These are phyloP conservation scores for Bonnemaisonia californica DNA, from an alignment of 31 red algal species.

Conservation along the genomic window DNA sequence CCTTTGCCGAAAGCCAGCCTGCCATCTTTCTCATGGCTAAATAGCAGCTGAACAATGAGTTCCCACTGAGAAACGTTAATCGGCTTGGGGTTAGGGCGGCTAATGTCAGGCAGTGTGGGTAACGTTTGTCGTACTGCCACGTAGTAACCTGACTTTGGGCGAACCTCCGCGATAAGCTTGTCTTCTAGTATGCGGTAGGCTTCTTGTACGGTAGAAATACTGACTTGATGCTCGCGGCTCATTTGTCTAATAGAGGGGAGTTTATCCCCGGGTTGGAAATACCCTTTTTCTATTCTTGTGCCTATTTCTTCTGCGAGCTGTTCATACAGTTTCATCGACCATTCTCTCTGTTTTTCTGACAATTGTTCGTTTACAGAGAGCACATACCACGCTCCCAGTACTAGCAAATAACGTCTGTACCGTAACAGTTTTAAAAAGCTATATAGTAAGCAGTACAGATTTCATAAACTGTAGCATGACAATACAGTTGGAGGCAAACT, in stretches of 20 bases:
- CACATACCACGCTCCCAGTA: too few relatives aligned
- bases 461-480: too few relatives aligned
- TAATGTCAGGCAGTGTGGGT: background rate
- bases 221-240: background rate
- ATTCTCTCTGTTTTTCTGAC: too few relatives aligned
- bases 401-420: too few relatives aligned
- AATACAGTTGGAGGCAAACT: too few relatives aligned
- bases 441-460: too few relatives aligned
- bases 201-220: background rate
- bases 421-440: too few relatives aligned
- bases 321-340: conserved; percentile 1
- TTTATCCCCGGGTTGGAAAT: background rate
- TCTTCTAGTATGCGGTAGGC: background rate
- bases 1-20: background rate
- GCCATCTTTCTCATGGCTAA: background rate
- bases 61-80: background rate
- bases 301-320: background rate
- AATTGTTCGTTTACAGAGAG: too few relatives aligned
- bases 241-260: background rate
- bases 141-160: background rate
- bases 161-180: background rate
- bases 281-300: background rate
- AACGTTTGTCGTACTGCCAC: background rate
- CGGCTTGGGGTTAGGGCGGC: background rate
- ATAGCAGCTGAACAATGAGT: background rate